Base-by-base conservation (phyloP, 2,329 filamentous ascomycete species). In the Myotisia sp. region DNA sequence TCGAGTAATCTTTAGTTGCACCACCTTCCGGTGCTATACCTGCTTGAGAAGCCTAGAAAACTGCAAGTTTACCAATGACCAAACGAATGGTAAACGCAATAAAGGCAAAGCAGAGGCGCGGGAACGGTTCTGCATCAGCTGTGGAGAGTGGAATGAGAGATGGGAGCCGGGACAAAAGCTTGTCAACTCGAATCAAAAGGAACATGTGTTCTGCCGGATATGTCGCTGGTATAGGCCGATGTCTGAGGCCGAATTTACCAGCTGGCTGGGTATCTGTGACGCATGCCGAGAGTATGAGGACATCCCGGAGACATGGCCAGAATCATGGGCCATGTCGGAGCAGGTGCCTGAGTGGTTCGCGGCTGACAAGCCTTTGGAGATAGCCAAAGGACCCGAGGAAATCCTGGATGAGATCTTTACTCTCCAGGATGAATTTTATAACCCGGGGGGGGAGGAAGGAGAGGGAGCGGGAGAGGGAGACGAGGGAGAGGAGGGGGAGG, bases 71-170 rank as follows among this genome's bases (percentile, higher is more conserved):
- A 36, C 37, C 4, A 31, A 36, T 18, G 33, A 37, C 2, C 46
- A 48, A 27, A 32, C 26, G 16, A 44, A 29, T 12, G 33, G 40
- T 2, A 39, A 33, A 2, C 40, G 43, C 14, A 41, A 33, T 19
- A 43, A 40, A n/a, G 44, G 46, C 3, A 42, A 48, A 33, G 30
- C 18, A 4, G 37, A 47, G 24, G 35, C 34, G 20, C 14, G 22
- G 12, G 37, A 41, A 17, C 39, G 47, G 24, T 46, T 46, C 27
- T 45, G 47, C 34, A 39, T 23, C 13, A 21, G 27, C 3, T 49
- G 46, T 23, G 42, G 38, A 3, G 30, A 46, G 8, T 28, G 31
- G 13, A 34, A 29, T 7, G 29, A 41, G 27, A 43, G 38, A 29
- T 47, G 44, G 44, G 23, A 39, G 21, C 41, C 32, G 6, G 44